Evolutionary conservation across 1,284 basidiomycete species (phyloP), one percentile per base, ranked within the genome.

Genomic region (Cystobasidium slooffiae): DNA sequence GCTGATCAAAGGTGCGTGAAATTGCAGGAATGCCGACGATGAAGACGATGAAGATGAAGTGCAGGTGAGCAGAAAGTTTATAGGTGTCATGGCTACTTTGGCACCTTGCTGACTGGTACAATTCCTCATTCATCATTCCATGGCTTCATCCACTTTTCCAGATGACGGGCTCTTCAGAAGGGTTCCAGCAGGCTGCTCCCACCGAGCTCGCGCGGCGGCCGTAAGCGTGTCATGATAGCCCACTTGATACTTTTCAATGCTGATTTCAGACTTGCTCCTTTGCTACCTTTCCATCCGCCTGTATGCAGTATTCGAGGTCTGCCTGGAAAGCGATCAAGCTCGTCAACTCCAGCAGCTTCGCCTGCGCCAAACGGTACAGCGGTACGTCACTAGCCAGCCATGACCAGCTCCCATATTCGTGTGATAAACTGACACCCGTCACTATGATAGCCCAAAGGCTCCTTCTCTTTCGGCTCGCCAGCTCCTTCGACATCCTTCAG

Each of bases 271-370:
- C 20, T 55, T 1, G 16, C 20, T 7, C 16, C 51, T 31, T 31
- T 41, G 39, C 59, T 37, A 20, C 39, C 31, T 9, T 37, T 6
- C 12, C 22, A 12, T 43, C n/a, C 31, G 9, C 49, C 10, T 1
- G 43, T n/a, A 2, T 39, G 5, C 75, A 85, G 84, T 63, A 83
- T 85, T 44, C 80, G 83, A 51, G 83, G 82, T 2, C 64, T 85
- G 72, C 84, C 84, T 8, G 77, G 80, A 47, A 75, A 79, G 3
- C 79, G 77, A 46, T 75, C 74, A 39, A 67, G 76, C 14, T 49
- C 65, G 56, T 43, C 64, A 31, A 56, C 68, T 20, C 63, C 69
- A 14, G 55, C 63, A 59, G 61, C 53, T 51, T 58, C 74, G 43
- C 62, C 74, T 22, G 24, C 39, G 10, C 59, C 49, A 14, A 51